Conservation (phyloP, 495 filamentous ascomycete species). For the Neurospora sp. region DNA sequence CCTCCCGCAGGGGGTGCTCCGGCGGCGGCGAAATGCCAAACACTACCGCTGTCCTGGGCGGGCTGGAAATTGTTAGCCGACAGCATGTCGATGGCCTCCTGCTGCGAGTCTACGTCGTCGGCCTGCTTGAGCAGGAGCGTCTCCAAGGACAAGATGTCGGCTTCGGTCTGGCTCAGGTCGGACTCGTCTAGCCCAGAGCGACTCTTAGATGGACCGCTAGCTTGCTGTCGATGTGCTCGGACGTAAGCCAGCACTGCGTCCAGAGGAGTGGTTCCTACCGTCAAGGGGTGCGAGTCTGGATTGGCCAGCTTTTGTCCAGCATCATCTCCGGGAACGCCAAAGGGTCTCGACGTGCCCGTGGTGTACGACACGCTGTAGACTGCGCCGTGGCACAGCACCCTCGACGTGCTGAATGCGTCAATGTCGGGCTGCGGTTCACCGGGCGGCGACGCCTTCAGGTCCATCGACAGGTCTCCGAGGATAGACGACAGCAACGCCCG, state of each 20-base stretch:
- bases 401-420: background rate
- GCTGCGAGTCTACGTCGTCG: constrained; percentile 26
- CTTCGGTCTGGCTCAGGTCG: too few relatives aligned
- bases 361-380: constrained; percentile 37
- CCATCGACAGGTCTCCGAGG: too few relatives aligned
- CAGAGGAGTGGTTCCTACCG: constrained; percentile 37
- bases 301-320: background rate
- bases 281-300: constrained; percentile 5
- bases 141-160: constrained; percentile 4
- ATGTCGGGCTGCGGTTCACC: too few relatives aligned
- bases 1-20: background rate
- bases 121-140: constrained; percentile 18
- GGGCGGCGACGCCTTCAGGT: too few relatives aligned
- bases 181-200: background rate
- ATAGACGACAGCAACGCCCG: too few relatives aligned
- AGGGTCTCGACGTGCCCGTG: constrained; percentile 9
- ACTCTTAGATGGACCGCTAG: too few relatives aligned
- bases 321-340: constrained; percentile 19
- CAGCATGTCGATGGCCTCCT: constrained; percentile 22
- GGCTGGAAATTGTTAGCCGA: constrained; percentile 22
- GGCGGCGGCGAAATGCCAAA: constrained; percentile 11
- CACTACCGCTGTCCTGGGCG: constrained; percentile 12
- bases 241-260: constrained; percentile 35
- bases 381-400: constrained; percentile 30
- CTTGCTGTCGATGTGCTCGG: constrained; percentile 1